Conservation (phyloP, 495 filamentous ascomycete genomes). For the Paragyromitra xinjiangensis region DNA sequence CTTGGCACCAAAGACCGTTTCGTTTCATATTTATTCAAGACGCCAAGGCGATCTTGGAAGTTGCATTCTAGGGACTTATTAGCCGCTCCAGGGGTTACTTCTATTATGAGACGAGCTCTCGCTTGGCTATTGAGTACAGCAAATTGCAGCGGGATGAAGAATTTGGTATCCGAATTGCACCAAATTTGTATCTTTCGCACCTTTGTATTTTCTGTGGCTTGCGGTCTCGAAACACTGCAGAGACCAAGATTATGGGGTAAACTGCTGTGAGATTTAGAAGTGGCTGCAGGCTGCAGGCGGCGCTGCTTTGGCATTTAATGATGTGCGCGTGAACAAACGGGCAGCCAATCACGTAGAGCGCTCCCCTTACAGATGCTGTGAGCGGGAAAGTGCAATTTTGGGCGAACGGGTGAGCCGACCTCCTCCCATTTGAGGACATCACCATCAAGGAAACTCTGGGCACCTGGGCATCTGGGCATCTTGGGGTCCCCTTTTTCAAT, state of each 20-base stretch:
- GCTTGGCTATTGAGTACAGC: slow-evolving; percentile 17
- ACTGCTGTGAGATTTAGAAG: slow-evolving; percentile 14
- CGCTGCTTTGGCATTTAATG: slow-evolving; percentile 19
- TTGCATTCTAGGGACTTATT: slow-evolving; percentile 6
- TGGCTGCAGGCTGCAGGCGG: slow-evolving; percentile 8
- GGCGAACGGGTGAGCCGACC: slow-evolving; percentile 33
- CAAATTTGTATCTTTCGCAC: background rate
- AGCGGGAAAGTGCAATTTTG: slow-evolving; percentile 53
- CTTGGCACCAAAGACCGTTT: slow-evolving; percentile 9
- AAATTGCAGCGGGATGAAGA: slow-evolving; percentile 9
- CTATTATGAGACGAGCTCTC: slow-evolving; percentile 19
- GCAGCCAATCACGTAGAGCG: slow-evolving; percentile 35
- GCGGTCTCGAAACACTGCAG: background rate
- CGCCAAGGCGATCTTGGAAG: slow-evolving; percentile 29
- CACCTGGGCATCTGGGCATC: slow-evolving; percentile 40
- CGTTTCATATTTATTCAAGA: slow-evolving; percentile 32
- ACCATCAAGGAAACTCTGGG: slow-evolving; percentile 40
- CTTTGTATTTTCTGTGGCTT: background rate
- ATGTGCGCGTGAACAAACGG: slow-evolving; percentile 9
- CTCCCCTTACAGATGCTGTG: slow-evolving; percentile 43
- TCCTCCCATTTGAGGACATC: slow-evolving; percentile 40
- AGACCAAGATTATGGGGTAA: slow-evolving; percentile 16
- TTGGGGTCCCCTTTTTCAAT: slow-evolving; percentile 48
- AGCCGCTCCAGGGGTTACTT: slow-evolving; percentile 38
- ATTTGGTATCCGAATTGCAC: background rate